phyloP scores from a whole-genome alignment of 371 early-diverging fungal genomes.

The Mucor saturninus region DNA sequence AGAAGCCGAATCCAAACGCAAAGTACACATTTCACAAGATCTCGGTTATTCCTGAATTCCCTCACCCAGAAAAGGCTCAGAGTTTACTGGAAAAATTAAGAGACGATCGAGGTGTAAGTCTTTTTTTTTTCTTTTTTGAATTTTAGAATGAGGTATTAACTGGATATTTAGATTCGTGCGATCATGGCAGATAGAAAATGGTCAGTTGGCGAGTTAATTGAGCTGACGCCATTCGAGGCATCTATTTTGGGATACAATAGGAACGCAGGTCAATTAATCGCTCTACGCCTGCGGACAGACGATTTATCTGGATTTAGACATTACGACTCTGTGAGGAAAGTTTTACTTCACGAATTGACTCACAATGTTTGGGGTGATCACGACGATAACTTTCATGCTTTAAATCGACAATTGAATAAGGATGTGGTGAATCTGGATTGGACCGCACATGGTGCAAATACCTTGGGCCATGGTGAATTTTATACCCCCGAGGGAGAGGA shows the following conservation, averaged over 20 bases:
- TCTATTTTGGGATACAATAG: constrained; percentile 88
- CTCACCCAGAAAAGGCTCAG: constrained; percentile 64
- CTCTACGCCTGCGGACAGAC: constrained; percentile 86
- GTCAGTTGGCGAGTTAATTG: constrained; percentile 79
- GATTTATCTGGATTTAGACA: constrained; percentile 87
- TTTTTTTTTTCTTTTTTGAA: not conserved
- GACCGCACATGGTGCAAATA: constrained; percentile 61
- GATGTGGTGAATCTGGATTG: constrained; percentile 72
- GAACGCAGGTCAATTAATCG: constrained; percentile 83
- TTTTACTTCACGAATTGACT: constrained; percentile 88
- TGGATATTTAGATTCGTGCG: constrained; percentile 51
- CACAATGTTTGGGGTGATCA: constrained; percentile 86
- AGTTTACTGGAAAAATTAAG: constrained; percentile 69
- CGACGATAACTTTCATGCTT: constrained; percentile 79
- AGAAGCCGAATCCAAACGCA: constrained; percentile 24
- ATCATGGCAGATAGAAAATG: constrained; percentile 81
- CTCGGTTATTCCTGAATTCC: constrained; percentile 67
- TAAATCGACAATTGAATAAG: constrained; percentile 80
- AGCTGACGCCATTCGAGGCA: constrained; percentile 80
- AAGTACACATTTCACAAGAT: constrained; percentile 75
- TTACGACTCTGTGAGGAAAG: constrained; percentile 74
- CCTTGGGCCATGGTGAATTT: constrained; percentile 37
- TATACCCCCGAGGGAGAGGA: constrained; percentile 47
- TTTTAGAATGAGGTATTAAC: not conserved
- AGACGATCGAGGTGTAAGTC: constrained; percentile 66